Base-by-base conservation (phyloP, 108 stramenopile species). In the Cyclotella atomus region DNA sequence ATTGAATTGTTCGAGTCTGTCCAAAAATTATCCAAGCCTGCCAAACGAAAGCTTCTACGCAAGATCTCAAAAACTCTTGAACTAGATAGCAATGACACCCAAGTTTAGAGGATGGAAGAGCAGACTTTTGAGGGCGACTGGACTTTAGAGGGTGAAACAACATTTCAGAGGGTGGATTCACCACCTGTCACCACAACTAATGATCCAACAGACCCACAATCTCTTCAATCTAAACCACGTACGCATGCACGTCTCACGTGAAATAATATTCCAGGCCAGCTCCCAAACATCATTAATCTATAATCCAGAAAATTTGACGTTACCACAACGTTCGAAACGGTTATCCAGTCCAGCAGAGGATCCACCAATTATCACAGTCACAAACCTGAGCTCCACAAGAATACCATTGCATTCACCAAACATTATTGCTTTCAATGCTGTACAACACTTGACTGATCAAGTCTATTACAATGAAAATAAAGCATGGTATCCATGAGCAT, bases 121-220 rank as follows among this genome's bases (percentile, higher is more conserved):
- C 50, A n/a, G 55, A 38, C 7, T 61, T 38, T 14, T 38, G 35
- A 61, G 60, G 35, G 20, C 46, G 63, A 46, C n/a, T n/a, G n/a
- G 55, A 38, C 7, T 61, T 38, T 14, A 61, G 35, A 61, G 60
- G 35, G 20, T 65, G 63, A 46, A 3, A 12, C 2, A 65, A 25
- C 28, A 46, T 47, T 65, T 65, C 63, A 65, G 45, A 65, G 63
- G 45, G 63, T 28, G 45, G 46, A 28, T 47, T 33, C 35, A 19
- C 47, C 65, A 12, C 23, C 32, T 24, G 29, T 46, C 1, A 65
- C 45, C 3, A 65, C 3, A 2, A 44, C 3, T 14, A 43, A 20
- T 14, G 28, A 61, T 38, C 60, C 60, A 6, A 61, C 60, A 14
- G 10, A 45, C 10, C 63, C 44, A 24, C 25, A 45, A 2, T 10